Evolutionary conservation across 768 basidiomycete genomes (phyloP).

Genomic region (Rhodotorula paludigena): DNA sequence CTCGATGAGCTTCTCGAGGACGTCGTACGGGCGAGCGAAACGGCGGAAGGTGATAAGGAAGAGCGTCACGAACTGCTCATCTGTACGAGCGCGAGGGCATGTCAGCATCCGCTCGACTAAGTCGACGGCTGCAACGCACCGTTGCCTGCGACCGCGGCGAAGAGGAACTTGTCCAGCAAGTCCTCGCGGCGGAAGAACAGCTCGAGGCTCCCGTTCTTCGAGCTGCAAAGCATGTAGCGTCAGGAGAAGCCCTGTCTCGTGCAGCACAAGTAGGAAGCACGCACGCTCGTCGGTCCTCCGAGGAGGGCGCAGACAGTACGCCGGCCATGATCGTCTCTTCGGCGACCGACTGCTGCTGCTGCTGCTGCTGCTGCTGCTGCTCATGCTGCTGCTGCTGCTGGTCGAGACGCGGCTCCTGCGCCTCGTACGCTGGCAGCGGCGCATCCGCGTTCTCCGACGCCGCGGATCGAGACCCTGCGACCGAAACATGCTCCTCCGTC

Average conservation of each 20-base stretch:
- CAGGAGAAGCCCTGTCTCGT: too few species aligned
- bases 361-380: background rate
- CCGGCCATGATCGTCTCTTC: too few species aligned
- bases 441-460: too few species aligned
- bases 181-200: constrained; percentile 40
- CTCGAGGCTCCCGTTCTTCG: constrained; percentile 14
- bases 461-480: background rate
- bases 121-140: constrained; percentile 20
- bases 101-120: background rate
- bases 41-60: constrained; percentile 43
- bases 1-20: constrained; percentile 39
- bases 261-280: too few species aligned
- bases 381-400: background rate
- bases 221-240: too few species aligned
- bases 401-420: too few species aligned
- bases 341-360: too few species aligned
- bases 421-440: too few species aligned
- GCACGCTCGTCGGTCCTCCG: background rate
- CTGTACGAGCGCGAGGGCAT: constrained; percentile 6
- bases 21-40: constrained; percentile 40
- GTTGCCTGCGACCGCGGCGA: constrained; percentile 40
- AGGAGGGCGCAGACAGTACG: background rate
- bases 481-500: background rate
- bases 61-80: constrained; percentile 40
- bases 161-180: constrained; percentile 44